Conservation (phyloP, 805 yeast genomes). For the Wickerhamomyces mucosus region DNA sequence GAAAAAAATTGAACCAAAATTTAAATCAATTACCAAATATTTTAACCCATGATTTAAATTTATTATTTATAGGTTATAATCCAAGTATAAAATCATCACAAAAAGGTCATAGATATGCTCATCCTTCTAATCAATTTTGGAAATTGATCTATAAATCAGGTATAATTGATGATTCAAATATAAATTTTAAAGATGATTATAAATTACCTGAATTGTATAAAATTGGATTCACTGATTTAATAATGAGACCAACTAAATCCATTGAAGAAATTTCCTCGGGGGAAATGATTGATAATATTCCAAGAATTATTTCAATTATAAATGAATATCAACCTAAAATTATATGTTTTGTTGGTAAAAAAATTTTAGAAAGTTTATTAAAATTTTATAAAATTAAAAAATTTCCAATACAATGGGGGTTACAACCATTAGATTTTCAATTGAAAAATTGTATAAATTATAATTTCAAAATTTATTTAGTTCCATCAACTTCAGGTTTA, state of each 20-base stretch:
- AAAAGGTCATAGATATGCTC: constrained; percentile 66
- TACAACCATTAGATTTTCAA: constrained; percentile 15
- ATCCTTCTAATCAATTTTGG: constrained; percentile 62
- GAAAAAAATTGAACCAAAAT: constrained; percentile 9
- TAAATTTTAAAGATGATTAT: constrained; percentile 31
- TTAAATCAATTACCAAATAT: constrained; percentile 19
- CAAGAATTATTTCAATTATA: constrained; percentile 38
- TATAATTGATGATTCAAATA: constrained; percentile 23
- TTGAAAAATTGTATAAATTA: constrained; percentile 23
- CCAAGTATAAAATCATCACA: constrained; percentile 58
- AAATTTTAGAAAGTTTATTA: constrained; percentile 59
- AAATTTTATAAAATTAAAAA: constrained; percentile 22
- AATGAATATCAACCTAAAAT: constrained; percentile 26
- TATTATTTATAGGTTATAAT: constrained; percentile 63
- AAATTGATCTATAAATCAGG: constrained; percentile 45
- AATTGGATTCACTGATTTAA: constrained; percentile 67
- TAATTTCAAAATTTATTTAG: constrained; percentile 26
- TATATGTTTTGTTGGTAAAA: constrained; percentile 61
- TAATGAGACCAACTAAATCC: constrained; percentile 50
- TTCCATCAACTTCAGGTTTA: constrained; percentile 68
- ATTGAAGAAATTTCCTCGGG: constrained; percentile 40
- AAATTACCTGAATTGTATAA: constrained; percentile 26
- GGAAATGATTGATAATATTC: constrained; percentile 51
- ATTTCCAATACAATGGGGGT: constrained; percentile 45
- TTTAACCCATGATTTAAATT: constrained; percentile 16